Evolutionary conservation across 1,284 basidiomycete species (phyloP).

Genomic region (Lignosus rhinocerotis): DNA sequence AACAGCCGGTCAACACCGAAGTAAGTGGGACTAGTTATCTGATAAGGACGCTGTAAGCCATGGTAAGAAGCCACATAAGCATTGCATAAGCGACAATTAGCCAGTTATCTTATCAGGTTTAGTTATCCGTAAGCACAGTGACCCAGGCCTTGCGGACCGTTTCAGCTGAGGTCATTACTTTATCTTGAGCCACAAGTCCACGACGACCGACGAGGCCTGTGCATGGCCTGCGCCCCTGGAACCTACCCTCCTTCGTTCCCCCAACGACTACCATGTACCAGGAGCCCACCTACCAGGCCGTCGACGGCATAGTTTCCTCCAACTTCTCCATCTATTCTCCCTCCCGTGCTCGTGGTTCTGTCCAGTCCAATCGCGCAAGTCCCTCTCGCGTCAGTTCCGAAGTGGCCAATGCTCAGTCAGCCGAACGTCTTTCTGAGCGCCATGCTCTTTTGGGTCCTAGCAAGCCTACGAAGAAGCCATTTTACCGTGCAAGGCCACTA

Average conservation of each 20-base stretch:
- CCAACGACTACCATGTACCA: slow-evolving; percentile 20
- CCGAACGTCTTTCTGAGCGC: slow-evolving; percentile 27
- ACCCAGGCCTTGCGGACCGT: slow-evolving; percentile 1
- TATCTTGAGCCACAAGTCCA: slow-evolving; percentile 11
- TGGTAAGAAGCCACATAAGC: not conserved
- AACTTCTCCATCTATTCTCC: slow-evolving; percentile 29
- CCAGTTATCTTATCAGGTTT: not conserved
- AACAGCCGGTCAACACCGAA: not conserved
- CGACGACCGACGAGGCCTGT: slow-evolving; percentile 6
- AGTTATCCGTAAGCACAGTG: not conserved
- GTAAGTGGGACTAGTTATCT: not conserved
- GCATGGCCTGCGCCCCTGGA: slow-evolving; percentile 1
- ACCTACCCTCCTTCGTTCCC: slow-evolving; percentile 6
- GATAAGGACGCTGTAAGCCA: not conserved
- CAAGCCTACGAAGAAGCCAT: slow-evolving; percentile 50
- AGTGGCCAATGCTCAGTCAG: slow-evolving; percentile 3
- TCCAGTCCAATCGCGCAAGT: not conserved
- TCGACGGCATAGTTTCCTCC: slow-evolving; percentile 29
- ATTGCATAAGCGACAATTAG: not conserved
- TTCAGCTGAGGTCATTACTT: slow-evolving; percentile 15
- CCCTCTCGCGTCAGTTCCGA: not conserved
- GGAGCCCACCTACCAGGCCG: slow-evolving; percentile 27
- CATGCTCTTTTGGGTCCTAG: slow-evolving; percentile 33
- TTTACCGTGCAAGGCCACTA: slow-evolving; percentile 65
- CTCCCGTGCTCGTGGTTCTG: slow-evolving; percentile 24